Evolutionary conservation across 2,329 filamentous ascomycete species (phyloP).

Genomic region (Pestalotiopsis sp.): DNA sequence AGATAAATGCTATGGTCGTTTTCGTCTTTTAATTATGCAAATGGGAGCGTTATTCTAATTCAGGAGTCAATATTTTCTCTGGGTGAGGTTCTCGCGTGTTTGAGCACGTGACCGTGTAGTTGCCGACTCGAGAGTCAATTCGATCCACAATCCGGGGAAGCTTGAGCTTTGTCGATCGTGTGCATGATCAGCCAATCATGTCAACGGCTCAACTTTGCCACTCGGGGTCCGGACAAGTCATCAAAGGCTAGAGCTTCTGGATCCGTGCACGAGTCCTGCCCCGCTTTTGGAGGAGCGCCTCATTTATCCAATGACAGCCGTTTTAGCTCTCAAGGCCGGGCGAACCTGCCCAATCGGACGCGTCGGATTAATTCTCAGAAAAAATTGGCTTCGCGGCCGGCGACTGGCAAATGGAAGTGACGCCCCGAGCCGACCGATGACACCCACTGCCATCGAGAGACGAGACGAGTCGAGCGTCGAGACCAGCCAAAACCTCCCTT

Average conservation of each 20-base stretch:
- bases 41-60: too few relatives aligned
- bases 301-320: background rate
- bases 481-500: background rate
- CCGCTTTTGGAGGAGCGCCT: background rate
- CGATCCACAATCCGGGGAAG: slow-evolving; percentile 5
- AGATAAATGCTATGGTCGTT: too few relatives aligned
- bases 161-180: background rate
- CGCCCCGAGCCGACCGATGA: background rate
- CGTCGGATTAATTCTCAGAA: slow-evolving; percentile 11
- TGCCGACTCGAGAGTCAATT: background rate
- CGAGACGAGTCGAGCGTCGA: background rate
- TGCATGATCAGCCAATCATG: background rate
- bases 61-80: too few relatives aligned
- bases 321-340: background rate
- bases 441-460: background rate
- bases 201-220: background rate
- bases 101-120: background rate
- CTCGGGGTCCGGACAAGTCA: background rate
- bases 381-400: slow-evolving; percentile 13
- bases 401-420: background rate
- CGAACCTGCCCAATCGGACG: slow-evolving; percentile 7
- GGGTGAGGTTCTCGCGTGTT: background rate
- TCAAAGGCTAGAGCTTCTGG: background rate
- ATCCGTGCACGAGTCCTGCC: background rate
- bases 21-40: too few relatives aligned